Evolutionary conservation across 768 basidiomycete genomes (phyloP), one percentile per base, ranked within the genome.

Genomic region (Tremella mesenterica): DNA sequence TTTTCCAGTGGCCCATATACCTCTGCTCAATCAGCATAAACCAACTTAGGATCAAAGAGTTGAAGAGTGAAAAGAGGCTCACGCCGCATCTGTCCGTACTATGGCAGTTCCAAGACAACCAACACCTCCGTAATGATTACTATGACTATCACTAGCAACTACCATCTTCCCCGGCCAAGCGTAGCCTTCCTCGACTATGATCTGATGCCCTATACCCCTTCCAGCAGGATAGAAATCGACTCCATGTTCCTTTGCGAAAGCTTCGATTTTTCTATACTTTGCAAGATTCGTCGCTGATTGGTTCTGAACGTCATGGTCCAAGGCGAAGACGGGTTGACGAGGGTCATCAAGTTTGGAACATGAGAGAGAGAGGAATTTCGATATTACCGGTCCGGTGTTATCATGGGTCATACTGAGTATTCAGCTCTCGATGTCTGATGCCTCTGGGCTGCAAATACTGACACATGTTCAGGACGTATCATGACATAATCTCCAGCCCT

Each of bases 241-340:
- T 6, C 79, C 79, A 58, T 97, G 85, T 41, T 80, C 75, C 38
- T 89, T 81, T 4, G 90, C 95, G 67, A 96, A 96, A 2, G 79
- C 79, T 70, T 96, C 92, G 46, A 97, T 99, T 50, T 81, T 81
- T 21, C 86, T 81, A 73, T 99, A 99, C 73, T 99, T 99, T 12
- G 81, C 77, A 18, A 95, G 77, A 75, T 97, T 99, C 69, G 92
- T 92, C 4, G 80, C 66, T 0, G 88, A 84, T 63, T 84, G 85
- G 76, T 99, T 99, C 73, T 99, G 95, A 0, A 99, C 91, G 69
- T 99, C 95, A 70, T 99, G 95, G 71, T 97, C 95, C 39, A 97
- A 81, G 3, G 92, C 92, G 76, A 97, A 96, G 27, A 99, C 92
- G 2, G 85, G 83, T 68, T 97, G 95, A 21, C 74, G 77, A 8